Conservation (phyloP, 176 grass and related monocot species). For the Hyparrhenia diplandra region DNA sequence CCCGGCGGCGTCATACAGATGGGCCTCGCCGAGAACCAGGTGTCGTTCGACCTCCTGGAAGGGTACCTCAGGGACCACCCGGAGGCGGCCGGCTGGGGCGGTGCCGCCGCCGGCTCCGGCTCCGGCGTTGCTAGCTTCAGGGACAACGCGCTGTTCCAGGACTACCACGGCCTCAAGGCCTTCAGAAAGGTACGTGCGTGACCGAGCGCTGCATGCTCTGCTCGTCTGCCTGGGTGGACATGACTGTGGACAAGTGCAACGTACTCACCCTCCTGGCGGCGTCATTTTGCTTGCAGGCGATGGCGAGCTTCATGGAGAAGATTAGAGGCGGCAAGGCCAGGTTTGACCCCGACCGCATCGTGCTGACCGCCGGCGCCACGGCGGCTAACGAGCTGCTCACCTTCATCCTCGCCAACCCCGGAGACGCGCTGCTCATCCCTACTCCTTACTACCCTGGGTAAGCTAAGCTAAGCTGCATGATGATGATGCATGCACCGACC, state of each 20-base stretch:
- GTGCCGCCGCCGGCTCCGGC: slow-evolving; percentile 17
- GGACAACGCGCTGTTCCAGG: slow-evolving; percentile 94
- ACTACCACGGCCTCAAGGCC: slow-evolving; percentile 75
- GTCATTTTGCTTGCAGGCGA: slow-evolving; percentile 52
- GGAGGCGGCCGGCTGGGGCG: slow-evolving; percentile 44
- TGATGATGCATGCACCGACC: not conserved
- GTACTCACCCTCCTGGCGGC: not conserved
- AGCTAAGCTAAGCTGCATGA: not conserved
- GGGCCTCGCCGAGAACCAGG: slow-evolving; percentile 93
- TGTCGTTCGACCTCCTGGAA: slow-evolving; percentile 87
- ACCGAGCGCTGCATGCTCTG: not conserved
- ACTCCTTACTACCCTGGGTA: slow-evolving; percentile 94
- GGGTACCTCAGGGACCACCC: slow-evolving; percentile 59
- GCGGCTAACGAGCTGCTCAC: slow-evolving; percentile 83
- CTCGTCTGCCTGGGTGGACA: not conserved
- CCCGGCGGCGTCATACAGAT: slow-evolving; percentile 83
- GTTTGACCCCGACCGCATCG: slow-evolving; percentile 70
- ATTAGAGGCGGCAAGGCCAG: slow-evolving; percentile 62
- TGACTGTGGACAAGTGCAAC: not conserved
- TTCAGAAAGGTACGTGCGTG: slow-evolving; percentile 41
- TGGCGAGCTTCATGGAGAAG: slow-evolving; percentile 88
- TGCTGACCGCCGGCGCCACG: slow-evolving; percentile 83
- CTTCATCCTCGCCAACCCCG: slow-evolving; percentile 70
- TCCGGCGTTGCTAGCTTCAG: slow-evolving; percentile 51
- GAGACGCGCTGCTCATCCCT: slow-evolving; percentile 74